Base-by-base conservation (phyloP, 345 rosid species). In the Ceriops zippeliana region DNA sequence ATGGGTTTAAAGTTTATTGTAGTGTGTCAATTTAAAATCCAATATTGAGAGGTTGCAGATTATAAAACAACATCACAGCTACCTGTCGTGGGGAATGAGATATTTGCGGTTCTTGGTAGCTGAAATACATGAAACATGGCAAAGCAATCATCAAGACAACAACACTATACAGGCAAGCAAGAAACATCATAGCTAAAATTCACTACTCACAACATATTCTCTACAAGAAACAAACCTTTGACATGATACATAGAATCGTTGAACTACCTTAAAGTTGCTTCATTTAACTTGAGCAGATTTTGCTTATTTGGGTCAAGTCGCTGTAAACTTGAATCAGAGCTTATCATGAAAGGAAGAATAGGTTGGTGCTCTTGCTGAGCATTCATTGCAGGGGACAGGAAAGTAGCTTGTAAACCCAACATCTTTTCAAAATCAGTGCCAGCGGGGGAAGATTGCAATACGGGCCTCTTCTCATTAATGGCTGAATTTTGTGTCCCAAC, bases 201-300 rank as follows among this genome's bases (percentile, higher is more conserved):
- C 37, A 34, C 37, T 34, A 7, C 9, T 34, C 37, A 34, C 10
- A 34, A 34, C 37, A 7, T 34, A 34, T 7, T 34, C 37, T 34
- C 1, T 34, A 34, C 37, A 34, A 34, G 37, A 34, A 34, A 34
- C 37, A 34, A 34, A 6, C 37, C 37, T 34, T 34, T 34, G 37
- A 34, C 37, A 34, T 34, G 37, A 7, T 34, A 34, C 9, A 7
- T 34, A 7, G 37, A 34, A 34, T 34, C 9, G 37, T 34, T 34
- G 9, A 34, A 34, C 10, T 67, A 75, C 77, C 76, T 75, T 54
- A 76, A 69, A 63, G 7, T 63, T 31, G 62, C 35, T 19, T 56
- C 53, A 58, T 62, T 19, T 31, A 57, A 60, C 58, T 47, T 70
- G n/a, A 47, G 53, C 24, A 61, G 65, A 52, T 59, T 64, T 52